phyloP scores from a whole-genome alignment of 2,329 filamentous ascomycete species.

The Uncinocarpus reesii region DNA sequence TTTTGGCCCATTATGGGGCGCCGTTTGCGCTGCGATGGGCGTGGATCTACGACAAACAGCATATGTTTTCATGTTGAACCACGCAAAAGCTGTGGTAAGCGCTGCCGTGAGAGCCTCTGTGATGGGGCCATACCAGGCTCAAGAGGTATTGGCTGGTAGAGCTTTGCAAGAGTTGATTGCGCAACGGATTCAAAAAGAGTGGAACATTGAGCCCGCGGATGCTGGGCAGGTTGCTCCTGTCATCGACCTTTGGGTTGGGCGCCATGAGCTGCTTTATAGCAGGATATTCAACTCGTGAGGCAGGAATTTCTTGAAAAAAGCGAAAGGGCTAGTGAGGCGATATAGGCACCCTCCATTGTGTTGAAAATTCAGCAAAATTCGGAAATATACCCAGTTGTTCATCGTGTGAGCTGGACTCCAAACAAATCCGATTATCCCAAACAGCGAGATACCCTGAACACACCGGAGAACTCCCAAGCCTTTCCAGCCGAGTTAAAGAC shows the following conservation, averaged over 20 bases:
- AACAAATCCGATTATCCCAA: background rate
- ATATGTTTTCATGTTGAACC: conserved; percentile 54
- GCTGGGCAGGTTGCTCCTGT: conserved; percentile 52
- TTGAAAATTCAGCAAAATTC: background rate
- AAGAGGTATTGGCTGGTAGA: conserved; percentile 46
- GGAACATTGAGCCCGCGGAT: conserved; percentile 42
- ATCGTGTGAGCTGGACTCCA: background rate
- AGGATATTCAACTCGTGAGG: conserved; percentile 56
- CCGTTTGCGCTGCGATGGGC: conserved; percentile 44
- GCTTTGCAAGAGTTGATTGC: conserved; percentile 45
- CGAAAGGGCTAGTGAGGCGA: background rate
- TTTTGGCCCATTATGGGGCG: conserved; percentile 52
- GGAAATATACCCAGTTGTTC: background rate
- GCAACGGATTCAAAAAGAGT: conserved; percentile 40
- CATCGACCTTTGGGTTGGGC: conserved; percentile 55
- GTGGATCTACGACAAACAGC: conserved; percentile 45
- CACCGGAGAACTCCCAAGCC: conserved; percentile 7
- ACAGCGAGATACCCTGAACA: background rate
- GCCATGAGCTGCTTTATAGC: conserved; percentile 56
- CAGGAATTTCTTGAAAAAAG: background rate
- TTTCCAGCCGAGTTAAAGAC: background rate
- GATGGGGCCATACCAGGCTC: conserved; percentile 56
- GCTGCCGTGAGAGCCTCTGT: conserved; percentile 54
- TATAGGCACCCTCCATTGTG: conserved; percentile 3
- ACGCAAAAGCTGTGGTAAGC: conserved; percentile 53